Evolutionary conservation across 176 grass and related monocot genomes (phyloP), one percentile per base, ranked within the genome.

Genomic region (Sorghum bicolor): DNA sequence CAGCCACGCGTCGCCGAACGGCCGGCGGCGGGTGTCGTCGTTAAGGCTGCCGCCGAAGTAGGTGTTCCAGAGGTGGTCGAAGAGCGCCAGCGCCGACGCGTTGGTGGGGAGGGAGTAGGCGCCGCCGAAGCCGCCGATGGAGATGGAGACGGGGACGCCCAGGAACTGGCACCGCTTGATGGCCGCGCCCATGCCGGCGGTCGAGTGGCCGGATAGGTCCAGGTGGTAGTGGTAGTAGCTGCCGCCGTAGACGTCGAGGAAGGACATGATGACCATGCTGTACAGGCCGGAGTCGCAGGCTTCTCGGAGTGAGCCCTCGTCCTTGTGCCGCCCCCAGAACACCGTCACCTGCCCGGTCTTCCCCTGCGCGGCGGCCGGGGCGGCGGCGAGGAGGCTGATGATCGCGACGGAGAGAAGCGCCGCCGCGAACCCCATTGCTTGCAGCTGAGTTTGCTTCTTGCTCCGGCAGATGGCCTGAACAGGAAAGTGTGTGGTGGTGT

Each of bases 271-370:
- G 0, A 79, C 61, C 76, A 67, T 50, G 28, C 28, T 67, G 77
- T 67, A 67, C 0, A 79, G 39, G 1, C 77, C 77, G 2, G 77
- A 65, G 77, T 79, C 77, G 77, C 77, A 79, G 28, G 77, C 77
- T 29, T 79, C 77, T 0, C 77, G 39, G 7, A 81, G 67, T 0
- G 80, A 60, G 14, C 67, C 65, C 66, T 81, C 65, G 79, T 24
- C 29, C 64, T 24, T 68, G 64, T 80, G 66, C 43, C 78, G 64
- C 29, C 78, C 78, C 64, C 78, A 53, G 78, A 80, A 80, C 19
- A 68, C 78, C 20, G 78, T 68, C 20, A 80, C 43, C 78, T 81
- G 78, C 0, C 78, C 78, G 1, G 78, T 81, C 45, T 81, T 81
- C 31, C 45, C 78, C 22, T 48, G 50, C 2, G 64, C 78, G 1